Base-by-base conservation (phyloP, 805 yeast genomes). In the Vanderwaltozyma tropicalis region DNA sequence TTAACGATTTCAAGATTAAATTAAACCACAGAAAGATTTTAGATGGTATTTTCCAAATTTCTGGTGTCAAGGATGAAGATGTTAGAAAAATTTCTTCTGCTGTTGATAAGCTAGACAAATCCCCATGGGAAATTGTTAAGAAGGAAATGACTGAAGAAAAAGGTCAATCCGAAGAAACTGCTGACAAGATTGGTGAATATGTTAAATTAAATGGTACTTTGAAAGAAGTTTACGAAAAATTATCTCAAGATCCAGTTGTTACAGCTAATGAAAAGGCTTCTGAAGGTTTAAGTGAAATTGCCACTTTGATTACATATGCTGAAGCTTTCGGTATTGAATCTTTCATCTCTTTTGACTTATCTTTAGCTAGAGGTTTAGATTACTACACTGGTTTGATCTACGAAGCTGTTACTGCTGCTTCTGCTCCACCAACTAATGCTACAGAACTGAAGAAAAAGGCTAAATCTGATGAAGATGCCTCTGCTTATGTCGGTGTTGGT, bases 401-500 rank as follows among this genome's bases (percentile, higher is more conserved):
- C 63, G 98, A 92, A 64, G 95, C 92, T 35, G 97, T 92, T 33
- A 92, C 97, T 13, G 71, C 80, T 14, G 95, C 87, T 33, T 84
- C 95, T 32, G 96, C 96, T n/a, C 95, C 98, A 17, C 97, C 97
- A 39, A 64, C 66, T 30, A 78, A 80, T 57, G 92, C 92, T 7
- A 68, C 67, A 27, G 87, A 75, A 59, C 67, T 78, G 60, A 80
- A 76, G 58, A 67, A 64, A 61, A 65, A 63, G 48, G 59, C 70
- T 34, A 51, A 54, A 24, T 83, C 72, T 14, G 89, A 74, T 37
- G 96, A 86, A 48, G 96, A 92, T 62, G 96, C 95, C 40, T 83
- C 94, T 37, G 96, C 85, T 46, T 86, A 83, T 51, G 97, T 92
- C 38, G 98, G 98, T 50, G 95, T 89, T 31, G 98, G 98, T 26